A percentile compares a stretch with the other conserved stretches of the same genome.
phyloP scores from a whole-genome alignment of 2,329 filamentous ascomycete species.

The Fusarium duplospermum region DNA sequence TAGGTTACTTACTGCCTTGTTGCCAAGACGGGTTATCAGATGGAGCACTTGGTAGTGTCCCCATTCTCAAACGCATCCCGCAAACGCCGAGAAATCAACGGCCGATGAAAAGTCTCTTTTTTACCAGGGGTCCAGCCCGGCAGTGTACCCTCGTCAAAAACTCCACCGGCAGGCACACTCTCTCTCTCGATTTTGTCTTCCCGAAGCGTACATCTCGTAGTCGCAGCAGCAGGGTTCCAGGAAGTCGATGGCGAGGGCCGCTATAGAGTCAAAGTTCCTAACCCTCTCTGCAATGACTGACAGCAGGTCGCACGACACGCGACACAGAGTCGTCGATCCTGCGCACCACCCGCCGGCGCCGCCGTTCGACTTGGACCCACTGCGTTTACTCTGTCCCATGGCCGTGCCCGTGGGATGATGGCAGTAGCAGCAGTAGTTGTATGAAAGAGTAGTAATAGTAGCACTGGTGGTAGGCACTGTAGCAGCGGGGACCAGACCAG shows the following conservation, averaged over 20 bases:
- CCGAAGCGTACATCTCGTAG: slow-evolving; percentile 4
- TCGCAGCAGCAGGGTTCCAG: background rate
- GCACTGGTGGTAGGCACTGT: background rate
- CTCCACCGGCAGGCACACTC: slow-evolving; percentile 3
- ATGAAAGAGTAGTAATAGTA: background rate
- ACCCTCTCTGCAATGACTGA: background rate
- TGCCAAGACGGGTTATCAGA: slow-evolving; percentile 15
- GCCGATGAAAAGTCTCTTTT: background rate
- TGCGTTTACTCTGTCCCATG: background rate
- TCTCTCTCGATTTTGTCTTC: background rate
- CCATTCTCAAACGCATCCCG: background rate
- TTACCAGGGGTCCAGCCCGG: background rate
- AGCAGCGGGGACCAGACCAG: background rate
- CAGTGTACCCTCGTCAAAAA: background rate
- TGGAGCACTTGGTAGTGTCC: background rate
- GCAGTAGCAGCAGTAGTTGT: background rate
- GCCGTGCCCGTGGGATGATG: slow-evolving; percentile 3
- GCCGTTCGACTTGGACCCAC: slow-evolving; percentile 5
- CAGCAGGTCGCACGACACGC: background rate
- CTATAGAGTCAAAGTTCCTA: background rate
- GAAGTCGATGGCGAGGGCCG: background rate
- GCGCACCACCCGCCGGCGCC: background rate
- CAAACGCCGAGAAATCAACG: slow-evolving; percentile 9
- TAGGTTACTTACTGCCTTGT: background rate
- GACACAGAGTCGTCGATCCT: slow-evolving; percentile 3